Evolutionary conservation across 31 red algal species (phyloP).

Genomic region (Pterothamnion heteromorphum): DNA sequence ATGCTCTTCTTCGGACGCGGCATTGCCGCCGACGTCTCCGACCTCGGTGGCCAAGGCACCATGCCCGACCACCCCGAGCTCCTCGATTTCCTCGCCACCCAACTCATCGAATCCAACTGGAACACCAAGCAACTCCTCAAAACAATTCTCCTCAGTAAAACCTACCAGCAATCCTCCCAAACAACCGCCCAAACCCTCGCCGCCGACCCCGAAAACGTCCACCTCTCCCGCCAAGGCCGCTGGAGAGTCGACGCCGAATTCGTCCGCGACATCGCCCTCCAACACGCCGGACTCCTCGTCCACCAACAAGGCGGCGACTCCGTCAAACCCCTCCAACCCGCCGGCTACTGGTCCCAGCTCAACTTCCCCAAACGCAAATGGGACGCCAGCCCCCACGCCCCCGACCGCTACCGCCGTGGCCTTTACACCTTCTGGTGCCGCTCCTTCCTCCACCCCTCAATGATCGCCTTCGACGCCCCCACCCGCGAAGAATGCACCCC

Average conservation of each 20-base stretch:
- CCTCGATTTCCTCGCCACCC: not conserved
- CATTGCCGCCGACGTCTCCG: not conserved
- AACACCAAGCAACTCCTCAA: not conserved
- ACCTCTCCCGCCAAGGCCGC: not conserved
- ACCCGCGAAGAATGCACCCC: not conserved
- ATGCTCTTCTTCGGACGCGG: not conserved
- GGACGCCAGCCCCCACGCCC: not conserved
- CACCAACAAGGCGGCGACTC: not conserved
- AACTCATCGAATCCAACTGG: not conserved
- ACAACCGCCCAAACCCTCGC: not conserved
- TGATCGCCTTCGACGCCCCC: not conserved
- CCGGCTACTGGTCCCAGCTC: not conserved
- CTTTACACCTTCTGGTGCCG: not conserved
- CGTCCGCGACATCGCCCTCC: not conserved
- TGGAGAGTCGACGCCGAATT: not conserved
- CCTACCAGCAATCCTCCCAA: not conserved
- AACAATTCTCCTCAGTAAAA: not conserved
- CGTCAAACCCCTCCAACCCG: not conserved
- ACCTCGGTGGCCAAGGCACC: not conserved
- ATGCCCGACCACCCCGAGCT: not conserved
- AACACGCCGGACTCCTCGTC: not conserved
- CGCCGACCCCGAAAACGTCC: not conserved
- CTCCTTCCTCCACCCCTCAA: not conserved
- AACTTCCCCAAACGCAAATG: not conserved
- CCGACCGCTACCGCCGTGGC: not conserved